phyloP scores from a whole-genome alignment of 306 rosid species.

The Cicer judaicum region DNA sequence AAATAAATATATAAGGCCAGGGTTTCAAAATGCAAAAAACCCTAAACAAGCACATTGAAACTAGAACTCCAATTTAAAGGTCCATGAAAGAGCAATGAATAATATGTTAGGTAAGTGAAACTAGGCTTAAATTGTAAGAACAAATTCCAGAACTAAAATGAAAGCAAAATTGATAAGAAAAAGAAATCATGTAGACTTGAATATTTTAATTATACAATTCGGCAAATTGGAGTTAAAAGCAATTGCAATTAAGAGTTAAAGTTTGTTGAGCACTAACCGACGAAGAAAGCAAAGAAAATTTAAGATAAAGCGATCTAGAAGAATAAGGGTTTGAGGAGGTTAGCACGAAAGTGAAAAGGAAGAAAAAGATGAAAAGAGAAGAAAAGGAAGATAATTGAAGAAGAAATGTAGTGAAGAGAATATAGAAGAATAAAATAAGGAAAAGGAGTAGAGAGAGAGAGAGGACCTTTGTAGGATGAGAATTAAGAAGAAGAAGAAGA shows the following conservation, averaged over 20 bases:
- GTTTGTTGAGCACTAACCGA: background rate
- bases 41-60: conserved; percentile 19
- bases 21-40: conserved; percentile 8
- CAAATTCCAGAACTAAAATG: conserved; percentile 21
- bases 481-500: conserved; percentile 24
- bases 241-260: conserved; percentile 38
- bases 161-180: conserved; percentile 17
- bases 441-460: background rate
- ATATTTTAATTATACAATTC: background rate
- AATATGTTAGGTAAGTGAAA: conserved; percentile 32
- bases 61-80: conserved; percentile 31
- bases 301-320: conserved; percentile 21
- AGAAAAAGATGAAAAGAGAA: conserved; percentile 2
- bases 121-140: background rate
- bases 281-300: conserved; percentile 17
- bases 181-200: background rate
- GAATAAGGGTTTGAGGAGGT: conserved; percentile 9
- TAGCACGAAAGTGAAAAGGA: background rate
- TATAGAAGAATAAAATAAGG: background rate
- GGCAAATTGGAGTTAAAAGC: conserved; percentile 19
- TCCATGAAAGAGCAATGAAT: conserved; percentile 25
- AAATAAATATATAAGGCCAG: conserved; percentile 4
- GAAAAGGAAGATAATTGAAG: conserved; percentile 19
- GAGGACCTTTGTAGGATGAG: background rate
- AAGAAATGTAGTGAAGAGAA: conserved; percentile 23